Base-by-base conservation (phyloP, 495 filamentous ascomycete species). In the Trichoderma orchidacearum region DNA sequence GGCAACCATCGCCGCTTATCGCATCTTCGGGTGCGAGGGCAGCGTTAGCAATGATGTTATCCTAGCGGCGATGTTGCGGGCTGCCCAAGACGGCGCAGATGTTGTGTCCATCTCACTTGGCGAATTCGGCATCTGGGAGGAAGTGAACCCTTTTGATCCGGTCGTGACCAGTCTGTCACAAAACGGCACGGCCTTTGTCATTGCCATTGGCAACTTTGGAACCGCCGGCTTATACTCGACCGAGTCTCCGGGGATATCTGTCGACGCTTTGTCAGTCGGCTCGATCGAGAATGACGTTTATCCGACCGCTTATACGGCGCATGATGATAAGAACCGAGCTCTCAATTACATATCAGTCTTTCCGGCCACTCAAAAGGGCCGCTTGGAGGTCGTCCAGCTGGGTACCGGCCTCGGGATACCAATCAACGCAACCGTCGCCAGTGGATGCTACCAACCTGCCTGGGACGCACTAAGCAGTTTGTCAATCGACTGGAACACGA, bases 1-100 rank as follows among this genome's bases (percentile, higher is more conserved):
- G 58, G 73, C 73, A 13, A 71, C 68, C 9, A 57, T 78, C 6
- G 67, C 66, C 36, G 65, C 68, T n/a, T 78, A 76, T 31, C 68
- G 67, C 38, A 65, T 74, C 27, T 66, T 72, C 51, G 70, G 69
- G 12, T 48, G 21, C 56, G 54, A 30, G 1, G 58, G 60, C 13
- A 51, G 52, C 13, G 65, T 63, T 9, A 62, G 58, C 2, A 67
- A 61, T 18, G 72, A 73, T 60, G 57, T 64, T 5, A 55, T 75
- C 55, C 65, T 73, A 30, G 63, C 62, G 3, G 73, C 69, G 13
- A 73, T 77, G 56, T 56, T 68, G 15, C 63, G 60, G 59, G 75
- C 74, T 11, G 65, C 64, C 21, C 67, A 69, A 27, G 72, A 71
- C 53, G 72, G 71, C 7, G 72, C 69, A 15, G 72, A 77, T 59